A percentile compares a stretch with the other conserved stretches of the same genome.
Conservation (phyloP, 176 grass and related monocot species). For the Oropetium thomaeum region DNA sequence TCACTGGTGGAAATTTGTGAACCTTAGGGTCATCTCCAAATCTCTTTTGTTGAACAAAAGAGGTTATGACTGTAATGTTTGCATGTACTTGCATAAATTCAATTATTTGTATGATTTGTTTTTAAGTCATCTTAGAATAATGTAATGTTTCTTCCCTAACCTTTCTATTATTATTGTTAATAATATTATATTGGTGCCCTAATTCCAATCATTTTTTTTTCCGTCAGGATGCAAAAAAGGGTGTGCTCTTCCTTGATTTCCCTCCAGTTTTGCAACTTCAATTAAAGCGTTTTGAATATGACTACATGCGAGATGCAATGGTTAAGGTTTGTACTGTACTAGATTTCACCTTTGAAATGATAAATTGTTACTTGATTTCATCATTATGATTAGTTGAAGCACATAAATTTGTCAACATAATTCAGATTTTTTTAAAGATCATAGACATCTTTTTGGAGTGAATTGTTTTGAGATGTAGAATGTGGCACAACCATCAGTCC, state of each 20-base stretch:
- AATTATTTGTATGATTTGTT: background rate
- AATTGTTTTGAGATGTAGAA: background rate
- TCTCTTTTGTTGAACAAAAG: no score
- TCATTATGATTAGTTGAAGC: background rate
- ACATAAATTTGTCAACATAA: background rate
- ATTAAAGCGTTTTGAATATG: conserved; percentile 96
- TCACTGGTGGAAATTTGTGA: no score
- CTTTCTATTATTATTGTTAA: conserved; percentile 28
- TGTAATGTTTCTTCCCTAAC: background rate
- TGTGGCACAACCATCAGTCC: background rate
- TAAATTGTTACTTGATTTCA: conserved; percentile 1
- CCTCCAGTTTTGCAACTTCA: conserved; percentile 98
- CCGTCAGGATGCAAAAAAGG: conserved; percentile 90
- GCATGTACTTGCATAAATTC: conserved; percentile 10
- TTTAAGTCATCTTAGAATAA: background rate
- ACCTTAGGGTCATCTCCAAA: no score
- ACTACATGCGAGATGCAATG: conserved; percentile 97
- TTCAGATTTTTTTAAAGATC: background rate
- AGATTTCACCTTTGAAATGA: background rate
- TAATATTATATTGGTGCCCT: conserved; percentile 16
- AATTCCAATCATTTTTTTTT: conserved; percentile 35
- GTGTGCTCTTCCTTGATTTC: conserved; percentile 95
- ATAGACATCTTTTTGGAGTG: conserved; percentile 1
- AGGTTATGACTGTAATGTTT: conserved; percentile 8
- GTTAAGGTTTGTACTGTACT: conserved; percentile 68